Evolutionary conservation across 495 filamentous ascomycete genomes (phyloP), one percentile per base, ranked within the genome.

Genomic region (Penicillium diatomitis): DNA sequence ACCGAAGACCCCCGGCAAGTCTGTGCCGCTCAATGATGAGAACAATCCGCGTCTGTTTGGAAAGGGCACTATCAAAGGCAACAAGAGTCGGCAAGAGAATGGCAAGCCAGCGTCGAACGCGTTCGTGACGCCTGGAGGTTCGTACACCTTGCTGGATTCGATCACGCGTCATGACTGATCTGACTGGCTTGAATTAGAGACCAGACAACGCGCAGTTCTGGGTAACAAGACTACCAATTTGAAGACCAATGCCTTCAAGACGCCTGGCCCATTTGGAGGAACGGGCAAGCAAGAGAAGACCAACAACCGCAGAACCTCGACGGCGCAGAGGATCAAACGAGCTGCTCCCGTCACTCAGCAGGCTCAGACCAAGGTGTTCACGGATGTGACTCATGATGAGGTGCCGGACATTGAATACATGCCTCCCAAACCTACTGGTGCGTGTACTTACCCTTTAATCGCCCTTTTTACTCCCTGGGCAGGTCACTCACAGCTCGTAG

Each of bases 141-240:
- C 30, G 67, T 44, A 39, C 2, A 52, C 41, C 50, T 44, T 28
- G 3, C 27, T 39, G 34, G n/a, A 29, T 11, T 10, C 4, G 10
- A 6, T 12, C 32, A 30, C 31, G 32, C 8, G 29, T 10, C 6
- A 8, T 39, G 33, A 49, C 70, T 72, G 55, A 76, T 2, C 20
- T 53, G 5, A 28, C 20, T 44, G 11, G 5, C 39, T 35, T 31
- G 48, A 40, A 28, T 20, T 49, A 87, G 86, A 76, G 39, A 77
- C 83, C 41, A 80, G 81, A 37, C 85, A 76, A 41, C 83, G 89
- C 51, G 90, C 92, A 36, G 84, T 87, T 4, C 68, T 96, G 44
- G 94, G 94, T 35, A 77, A 83, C 72, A 99, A 99, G 67, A 97
- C 91, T 0, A 96, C 92, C 38, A 99, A 99, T 67, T 87, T 86